Base-by-base conservation (phyloP, 1,284 basidiomycete species). In the Puccinia coronata region DNA sequence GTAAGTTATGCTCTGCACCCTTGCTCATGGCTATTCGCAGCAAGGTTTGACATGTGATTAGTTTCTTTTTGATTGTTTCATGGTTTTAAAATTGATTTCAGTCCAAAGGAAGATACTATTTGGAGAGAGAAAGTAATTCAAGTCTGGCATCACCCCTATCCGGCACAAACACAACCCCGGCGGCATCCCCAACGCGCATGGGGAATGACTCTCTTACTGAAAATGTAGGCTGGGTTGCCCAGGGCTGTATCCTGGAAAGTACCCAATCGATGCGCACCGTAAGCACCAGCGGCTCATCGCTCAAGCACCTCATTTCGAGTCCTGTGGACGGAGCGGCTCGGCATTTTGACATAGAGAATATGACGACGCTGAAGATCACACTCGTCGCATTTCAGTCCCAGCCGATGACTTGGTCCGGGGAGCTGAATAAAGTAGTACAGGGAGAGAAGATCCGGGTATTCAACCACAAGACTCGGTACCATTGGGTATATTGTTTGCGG, bases 401-500 rank as follows among this genome's bases (percentile, higher is more conserved):
- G 41, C 61, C 70, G 6, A 59, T 43, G n/a, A 72, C 57, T 25
- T 80, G 79, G 79, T 72, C 79, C 16, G 79, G 70, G n/a, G 79
- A 80, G 43, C 43, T 80, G 34, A 59, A 25, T 23, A 53, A 80
- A 25, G 43, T 80, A 1, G 49, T 25, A 36, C 79, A 72, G 55
- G 79, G 70, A 18, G 79, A 80, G 47, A 63, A 49, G 41, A 20
- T 80, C 18, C 36, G 70, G 34, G 79, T 69, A 12, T 80, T 80
- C 28, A 71, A 80, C 31, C 31, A 20, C 41, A 80, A 80, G 61
- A 80, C 57, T 2, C 70, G 69, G 12, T 73, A 31, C n/a, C 79
- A 80, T 36, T 80, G 79, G 79, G 57, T 70, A 20, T 80, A 80
- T 53, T 80, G 79, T 55, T 49, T 80, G 25, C 53, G 70, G 18